phyloP scores from a whole-genome alignment of 1,284 basidiomycete species.

The Trichosporon asahii region DNA sequence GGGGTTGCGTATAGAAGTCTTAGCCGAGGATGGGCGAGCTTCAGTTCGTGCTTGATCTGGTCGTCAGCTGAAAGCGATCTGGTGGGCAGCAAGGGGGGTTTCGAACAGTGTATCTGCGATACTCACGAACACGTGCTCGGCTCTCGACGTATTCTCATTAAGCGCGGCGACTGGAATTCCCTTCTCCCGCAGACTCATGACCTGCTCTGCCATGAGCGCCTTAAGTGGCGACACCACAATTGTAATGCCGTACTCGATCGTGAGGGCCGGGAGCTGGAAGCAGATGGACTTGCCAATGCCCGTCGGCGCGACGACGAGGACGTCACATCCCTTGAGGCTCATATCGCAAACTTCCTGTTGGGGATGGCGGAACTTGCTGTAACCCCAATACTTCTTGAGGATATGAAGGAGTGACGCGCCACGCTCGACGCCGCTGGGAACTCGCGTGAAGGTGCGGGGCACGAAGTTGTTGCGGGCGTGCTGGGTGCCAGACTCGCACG shows the following conservation, averaged over 20 bases:
- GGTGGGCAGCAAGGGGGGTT: no score
- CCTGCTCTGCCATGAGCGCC: slow-evolving; percentile 79
- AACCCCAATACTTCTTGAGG: slow-evolving; percentile 59
- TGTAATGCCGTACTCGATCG: slow-evolving; percentile 67
- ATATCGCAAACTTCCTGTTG: slow-evolving; percentile 71
- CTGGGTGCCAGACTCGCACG: slow-evolving; percentile 15
- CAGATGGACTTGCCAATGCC: slow-evolving; percentile 82
- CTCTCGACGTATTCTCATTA: slow-evolving; percentile 62
- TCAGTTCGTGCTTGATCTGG: slow-evolving; percentile 64
- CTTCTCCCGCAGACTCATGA: slow-evolving; percentile 60
- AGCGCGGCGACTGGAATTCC: slow-evolving; percentile 62
- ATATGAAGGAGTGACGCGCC: slow-evolving; percentile 31
- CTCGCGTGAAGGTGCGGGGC: slow-evolving; percentile 37
- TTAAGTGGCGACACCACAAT: slow-evolving; percentile 75
- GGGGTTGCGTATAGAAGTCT: slow-evolving; percentile 76
- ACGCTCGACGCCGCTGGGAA: slow-evolving; percentile 44
- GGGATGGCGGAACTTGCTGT: slow-evolving; percentile 65
- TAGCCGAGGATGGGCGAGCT: slow-evolving; percentile 60
- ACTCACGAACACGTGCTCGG: slow-evolving; percentile 59
- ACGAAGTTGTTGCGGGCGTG: slow-evolving; percentile 37
- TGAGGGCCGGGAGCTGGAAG: slow-evolving; percentile 79
- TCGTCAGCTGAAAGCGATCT: not conserved
- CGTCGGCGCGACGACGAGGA: slow-evolving; percentile 81
- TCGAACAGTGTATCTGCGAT: not conserved
- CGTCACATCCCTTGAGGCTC: slow-evolving; percentile 64